Evolutionary conservation across 306 rosid species (phyloP).

Genomic region (Argentina anserina): DNA sequence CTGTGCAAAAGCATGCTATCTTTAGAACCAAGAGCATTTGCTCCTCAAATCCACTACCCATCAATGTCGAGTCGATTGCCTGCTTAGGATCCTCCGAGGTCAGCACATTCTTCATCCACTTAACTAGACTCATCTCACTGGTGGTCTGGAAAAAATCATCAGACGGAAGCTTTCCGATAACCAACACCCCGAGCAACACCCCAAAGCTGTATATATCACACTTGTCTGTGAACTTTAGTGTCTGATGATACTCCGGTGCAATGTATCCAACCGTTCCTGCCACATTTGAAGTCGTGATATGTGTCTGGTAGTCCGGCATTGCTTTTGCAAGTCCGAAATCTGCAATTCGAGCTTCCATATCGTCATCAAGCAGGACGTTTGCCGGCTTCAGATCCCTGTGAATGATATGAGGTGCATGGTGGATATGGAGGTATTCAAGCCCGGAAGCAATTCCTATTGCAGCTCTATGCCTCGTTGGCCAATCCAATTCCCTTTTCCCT

Average conservation of each 20-base stretch:
- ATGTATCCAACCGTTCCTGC: slow-evolving; percentile 88
- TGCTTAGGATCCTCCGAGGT: slow-evolving; percentile 56
- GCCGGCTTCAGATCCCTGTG: slow-evolving; percentile 87
- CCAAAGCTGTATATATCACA: slow-evolving; percentile 90
- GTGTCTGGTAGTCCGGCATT: slow-evolving; percentile 72
- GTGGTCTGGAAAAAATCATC: slow-evolving; percentile 65
- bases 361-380: slow-evolving; percentile 74
- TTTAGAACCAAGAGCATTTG: slow-evolving; percentile 87
- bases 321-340: slow-evolving; percentile 95
- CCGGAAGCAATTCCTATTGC: slow-evolving; percentile 76
- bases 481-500: slow-evolving; percentile 50
- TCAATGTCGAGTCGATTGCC: slow-evolving; percentile 55
- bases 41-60: slow-evolving; percentile 70
- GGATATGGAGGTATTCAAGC: slow-evolving; percentile 79
- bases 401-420: slow-evolving; percentile 64
- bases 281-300: slow-evolving; percentile 59
- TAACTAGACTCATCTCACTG: slow-evolving; percentile 70
- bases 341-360: slow-evolving; percentile 88
- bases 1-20: slow-evolving; percentile 87
- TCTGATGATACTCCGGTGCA: slow-evolving; percentile 91
- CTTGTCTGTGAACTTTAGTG: slow-evolving; percentile 78
- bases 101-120: slow-evolving; percentile 70
- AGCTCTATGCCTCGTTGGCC: slow-evolving; percentile 60
- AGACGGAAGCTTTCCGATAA: slow-evolving; percentile 73
- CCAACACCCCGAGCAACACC: slow-evolving; percentile 72